These are phyloP conservation scores for Rhododendron griersonianum DNA, from an alignment of 148 eudicot genomes.

Conservation along the genomic window DNA sequence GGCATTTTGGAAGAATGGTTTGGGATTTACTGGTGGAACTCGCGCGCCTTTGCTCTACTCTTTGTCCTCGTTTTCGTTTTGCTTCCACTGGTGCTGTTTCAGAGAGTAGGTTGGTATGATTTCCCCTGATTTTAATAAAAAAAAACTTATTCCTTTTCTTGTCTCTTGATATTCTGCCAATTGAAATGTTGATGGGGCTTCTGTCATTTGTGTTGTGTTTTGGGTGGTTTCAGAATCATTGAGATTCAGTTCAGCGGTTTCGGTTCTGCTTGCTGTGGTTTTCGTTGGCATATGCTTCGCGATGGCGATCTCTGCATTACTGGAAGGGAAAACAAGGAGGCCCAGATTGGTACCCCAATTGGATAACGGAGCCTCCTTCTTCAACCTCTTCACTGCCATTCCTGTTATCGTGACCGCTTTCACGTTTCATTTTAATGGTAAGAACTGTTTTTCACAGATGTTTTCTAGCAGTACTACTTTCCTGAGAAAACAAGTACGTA, in stretches of 20 bases:
- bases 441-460: not conserved
- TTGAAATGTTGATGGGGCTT: too few relatives aligned
- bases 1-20: conserved; percentile 92
- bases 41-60: conserved; percentile 60
- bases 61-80: conserved; percentile 50
- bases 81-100: conserved; percentile 64
- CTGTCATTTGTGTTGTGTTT: not conserved
- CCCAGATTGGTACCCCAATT: conserved; percentile 62
- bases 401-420: conserved; percentile 95
- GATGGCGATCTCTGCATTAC: conserved; percentile 63
- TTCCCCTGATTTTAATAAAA: not conserved
- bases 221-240: conserved; percentile 58
- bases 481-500: too few relatives aligned
- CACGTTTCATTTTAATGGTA: conserved; percentile 95
- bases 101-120: conserved; percentile 60
- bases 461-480: not conserved
- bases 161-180: not conserved
- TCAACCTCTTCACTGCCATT: conserved; percentile 81
- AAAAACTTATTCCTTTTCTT: not conserved
- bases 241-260: conserved; percentile 74
- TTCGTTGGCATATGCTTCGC: conserved; percentile 75
- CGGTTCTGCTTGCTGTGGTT: conserved; percentile 77
- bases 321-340: conserved; percentile 52
- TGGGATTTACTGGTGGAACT: conserved; percentile 83
- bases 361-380: conserved; percentile 47